Conservation (phyloP, 2,329 filamentous ascomycete genomes). For the Aspergillus quadricinctus region DNA sequence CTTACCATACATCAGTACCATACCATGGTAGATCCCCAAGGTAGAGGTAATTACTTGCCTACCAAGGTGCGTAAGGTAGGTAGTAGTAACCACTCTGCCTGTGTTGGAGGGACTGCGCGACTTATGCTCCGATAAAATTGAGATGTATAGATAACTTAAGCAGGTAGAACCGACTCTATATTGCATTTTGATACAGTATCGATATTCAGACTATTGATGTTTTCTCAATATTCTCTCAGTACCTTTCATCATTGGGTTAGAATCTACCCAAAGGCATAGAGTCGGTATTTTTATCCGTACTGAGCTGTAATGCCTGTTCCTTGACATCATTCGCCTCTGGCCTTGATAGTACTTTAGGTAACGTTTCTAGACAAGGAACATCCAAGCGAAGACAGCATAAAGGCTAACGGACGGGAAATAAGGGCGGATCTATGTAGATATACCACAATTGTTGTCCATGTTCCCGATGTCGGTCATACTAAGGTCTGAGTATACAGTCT, state of each 20-base stretch:
- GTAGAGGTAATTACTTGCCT: not conserved
- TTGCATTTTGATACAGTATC: not conserved
- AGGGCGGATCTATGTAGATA: not conserved
- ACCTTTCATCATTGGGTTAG: not conserved
- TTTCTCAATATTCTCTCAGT: not conserved
- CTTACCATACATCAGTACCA: not conserved
- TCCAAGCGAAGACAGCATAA: not conserved
- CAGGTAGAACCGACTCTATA: not conserved
- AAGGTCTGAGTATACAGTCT: not conserved
- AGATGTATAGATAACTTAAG: not conserved
- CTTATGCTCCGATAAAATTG: not conserved
- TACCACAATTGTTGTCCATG: not conserved
- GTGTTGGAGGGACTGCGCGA: not conserved
- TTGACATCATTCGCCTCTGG: not conserved
- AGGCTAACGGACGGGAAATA: not conserved
- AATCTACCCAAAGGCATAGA: not conserved
- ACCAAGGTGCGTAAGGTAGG: too few relatives aligned
- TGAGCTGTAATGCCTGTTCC: not conserved
- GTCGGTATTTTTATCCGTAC: not conserved
- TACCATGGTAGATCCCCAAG: not conserved
- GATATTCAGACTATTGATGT: not conserved
- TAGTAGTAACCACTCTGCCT: not conserved
- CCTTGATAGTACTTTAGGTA: not conserved
- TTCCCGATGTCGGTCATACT: not conserved
- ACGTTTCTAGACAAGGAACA: not conserved